Base-by-base conservation (phyloP, 257 asterid genomes). In the Nicotiana tomentosiformis region DNA sequence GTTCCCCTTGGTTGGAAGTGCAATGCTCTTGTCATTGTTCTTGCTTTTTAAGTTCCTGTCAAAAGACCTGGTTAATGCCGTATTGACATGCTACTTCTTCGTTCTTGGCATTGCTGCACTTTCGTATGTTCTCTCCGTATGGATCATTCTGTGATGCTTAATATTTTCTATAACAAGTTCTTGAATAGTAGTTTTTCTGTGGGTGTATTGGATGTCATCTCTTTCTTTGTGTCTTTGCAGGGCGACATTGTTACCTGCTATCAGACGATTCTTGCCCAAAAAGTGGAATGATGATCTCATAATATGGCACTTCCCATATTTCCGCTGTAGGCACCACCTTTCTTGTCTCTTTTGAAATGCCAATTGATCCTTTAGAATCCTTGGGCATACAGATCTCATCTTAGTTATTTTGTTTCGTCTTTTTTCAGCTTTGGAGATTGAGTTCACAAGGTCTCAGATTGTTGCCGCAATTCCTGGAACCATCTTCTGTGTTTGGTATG, bases 51-150 rank as follows among this genome's bases (percentile, higher is more conserved):
- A 96, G 87, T 94, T 96, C 87, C 87, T 96, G n/a, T 93, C 99
- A 0, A 96, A 96, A 84, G 99, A 96, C 92, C 89, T 94, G 98
- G 99, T 96, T 51, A 96, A 96, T 90, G 98, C 98, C 46, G 98
- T 94, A 18, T 84, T 96, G 84, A 94, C 99, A 33, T 90, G 96
- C 91, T 96, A 96, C 86, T 96, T 96, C 86, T 92, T 94, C 80
- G 90, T 96, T 74, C 99, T 94, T 77, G 99, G 98, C 85, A 92
- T 91, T 76, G 91, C 89, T 77, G 99, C 99, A 64, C 98, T 96
- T 85, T 93, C 97, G 99, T 94, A 93, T 60, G 99, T 93, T 78
- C 88, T 74, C 87, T 85, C 82, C 84, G 30, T 78, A 33, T 78
- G 70, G 80, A 72, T 70, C 86, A 84, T 77, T 81, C 77, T 86